phyloP scores from a whole-genome alignment of 2,329 filamentous ascomycete genomes.

The Alternaria postmessia region DNA sequence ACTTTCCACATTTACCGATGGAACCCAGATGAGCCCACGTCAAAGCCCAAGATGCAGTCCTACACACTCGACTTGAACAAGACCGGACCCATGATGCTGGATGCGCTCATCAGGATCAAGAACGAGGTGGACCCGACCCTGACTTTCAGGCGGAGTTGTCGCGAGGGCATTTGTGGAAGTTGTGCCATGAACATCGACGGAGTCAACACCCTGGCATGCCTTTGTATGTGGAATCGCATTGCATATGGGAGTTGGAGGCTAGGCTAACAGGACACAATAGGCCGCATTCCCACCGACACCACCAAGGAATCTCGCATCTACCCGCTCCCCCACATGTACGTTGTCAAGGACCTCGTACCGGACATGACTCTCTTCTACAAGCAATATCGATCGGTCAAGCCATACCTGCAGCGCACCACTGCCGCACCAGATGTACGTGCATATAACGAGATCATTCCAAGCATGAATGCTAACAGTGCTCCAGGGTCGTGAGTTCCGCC shows the following conservation, averaged over 20 bases:
- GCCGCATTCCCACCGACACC: constrained; percentile 89
- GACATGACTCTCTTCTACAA: constrained; percentile 99
- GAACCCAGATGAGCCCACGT: constrained; percentile 90
- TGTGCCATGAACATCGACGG: constrained; percentile 99
- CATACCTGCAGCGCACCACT: constrained; percentile 92
- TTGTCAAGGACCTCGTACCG: constrained; percentile 98
- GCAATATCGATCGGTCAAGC: constrained; percentile 99
- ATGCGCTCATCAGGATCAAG: constrained; percentile 97
- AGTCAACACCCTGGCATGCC: constrained; percentile 94
- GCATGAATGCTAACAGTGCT: constrained; percentile 26
- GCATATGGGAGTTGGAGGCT: constrained; percentile 9
- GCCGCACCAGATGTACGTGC: constrained; percentile 79
- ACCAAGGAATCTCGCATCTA: constrained; percentile 90
- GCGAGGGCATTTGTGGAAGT: constrained; percentile 98
- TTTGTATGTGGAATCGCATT: constrained; percentile 72
- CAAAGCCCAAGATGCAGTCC: constrained; percentile 94
- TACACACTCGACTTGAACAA: constrained; percentile 98
- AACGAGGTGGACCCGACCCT: constrained; percentile 97
- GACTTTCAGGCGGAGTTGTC: constrained; percentile 93
- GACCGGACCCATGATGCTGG: constrained; percentile 98
- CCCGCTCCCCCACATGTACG: constrained; percentile 96
- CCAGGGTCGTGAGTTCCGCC: constrained; percentile 89
- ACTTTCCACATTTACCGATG: constrained; percentile 99
- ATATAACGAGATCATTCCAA: neutral
- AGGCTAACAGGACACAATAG: constrained; percentile 57